Conservation (phyloP, 257 asterid genomes). For the Voacanga thouarsii region DNA sequence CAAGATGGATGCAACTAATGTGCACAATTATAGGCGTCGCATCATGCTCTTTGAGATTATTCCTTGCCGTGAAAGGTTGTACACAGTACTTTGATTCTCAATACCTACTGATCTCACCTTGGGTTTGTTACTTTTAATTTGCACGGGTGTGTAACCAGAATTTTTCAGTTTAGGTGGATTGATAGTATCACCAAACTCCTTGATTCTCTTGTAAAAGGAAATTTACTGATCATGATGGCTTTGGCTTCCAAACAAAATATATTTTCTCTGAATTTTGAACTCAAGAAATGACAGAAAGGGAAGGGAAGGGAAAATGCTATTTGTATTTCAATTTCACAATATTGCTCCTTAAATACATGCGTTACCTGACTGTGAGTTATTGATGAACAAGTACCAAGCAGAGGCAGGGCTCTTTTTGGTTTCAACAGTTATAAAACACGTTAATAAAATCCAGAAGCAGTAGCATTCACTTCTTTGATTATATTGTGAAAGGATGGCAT, state of each 20-base stretch:
- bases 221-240: neutral
- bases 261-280: neutral
- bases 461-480: neutral
- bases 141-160: neutral
- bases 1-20: constrained; percentile 95
- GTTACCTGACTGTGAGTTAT: neutral
- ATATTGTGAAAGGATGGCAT: neutral
- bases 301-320: neutral
- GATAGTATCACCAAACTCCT: neutral
- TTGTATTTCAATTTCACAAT: neutral
- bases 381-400: neutral
- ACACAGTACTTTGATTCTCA: neutral
- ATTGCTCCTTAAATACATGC: neutral
- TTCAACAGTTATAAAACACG: neutral
- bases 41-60: constrained; percentile 58
- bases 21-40: constrained; percentile 72
- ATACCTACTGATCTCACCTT: neutral
- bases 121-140: neutral
- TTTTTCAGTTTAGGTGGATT: neutral
- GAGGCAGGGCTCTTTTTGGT: neutral
- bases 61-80: constrained; percentile 71
- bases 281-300: neutral
- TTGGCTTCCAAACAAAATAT: constrained; percentile 1
- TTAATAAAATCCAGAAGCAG: neutral
- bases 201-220: neutral